Base-by-base conservation (phyloP, 2,329 filamentous ascomycete genomes). In the Rugonectria rugulosa region DNA sequence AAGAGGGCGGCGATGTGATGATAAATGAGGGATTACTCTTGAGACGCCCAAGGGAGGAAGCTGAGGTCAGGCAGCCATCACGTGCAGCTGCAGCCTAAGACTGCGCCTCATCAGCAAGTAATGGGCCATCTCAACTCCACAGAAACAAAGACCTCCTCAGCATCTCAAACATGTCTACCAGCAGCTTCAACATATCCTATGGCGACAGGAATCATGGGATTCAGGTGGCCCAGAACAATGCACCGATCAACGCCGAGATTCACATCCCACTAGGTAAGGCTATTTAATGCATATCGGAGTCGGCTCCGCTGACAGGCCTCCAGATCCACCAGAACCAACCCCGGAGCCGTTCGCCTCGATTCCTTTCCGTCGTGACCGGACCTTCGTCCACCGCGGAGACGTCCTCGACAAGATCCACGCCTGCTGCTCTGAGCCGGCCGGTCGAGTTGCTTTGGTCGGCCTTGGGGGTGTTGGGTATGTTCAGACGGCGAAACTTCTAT, bases 291-390 rank as follows among this genome's bases (percentile, higher is more conserved):
- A 7, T 27, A 27, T 27, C 24, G 24, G 24, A 27, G 24, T 27
- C 24, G 11, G 24, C 24, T 27, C 24, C 24, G 24, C 24, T 27
- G 24, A 27, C 24, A 6, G 24, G 11, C 11, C 24, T 27, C 24
- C 29, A 32, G 29, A 9, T 5, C 29, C 29, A 5, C 9, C 12
- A 32, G 29, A n/a, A 32, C 29, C 29, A 5, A n/a, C 29, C 29
- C 29, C 29, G 8, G 7, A 32, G 29, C 14, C 29, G 14, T 32
- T 32, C 14, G 14, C 29, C 29, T 10, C 21, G 36, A 45, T 66
- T 19, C 68, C 72, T 19, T 73, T 72, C 52, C 62, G 57, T n/a
- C 68, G 63, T n/a, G 66, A 73, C 31, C 65, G 53, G 23, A 60
- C 68, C 49, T 74, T 73, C 40, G 59, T 71, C 43, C 29, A 66